Base-by-base conservation (phyloP, 108 stramenopile genomes). In the Epithemia pelagica region DNA sequence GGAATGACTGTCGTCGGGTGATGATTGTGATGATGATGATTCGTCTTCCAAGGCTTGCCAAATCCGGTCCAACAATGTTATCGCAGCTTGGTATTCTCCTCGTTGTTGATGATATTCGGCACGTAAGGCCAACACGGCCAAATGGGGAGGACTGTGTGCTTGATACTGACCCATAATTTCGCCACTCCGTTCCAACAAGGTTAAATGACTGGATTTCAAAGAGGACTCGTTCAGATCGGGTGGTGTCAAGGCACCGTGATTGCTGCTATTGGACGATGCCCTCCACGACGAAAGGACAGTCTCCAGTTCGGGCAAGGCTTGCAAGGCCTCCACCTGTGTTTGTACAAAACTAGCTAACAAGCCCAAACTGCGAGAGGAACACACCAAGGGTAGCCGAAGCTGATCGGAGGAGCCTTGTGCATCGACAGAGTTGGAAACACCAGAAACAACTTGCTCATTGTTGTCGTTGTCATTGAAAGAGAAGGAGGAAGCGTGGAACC, bases 111-210 rank as follows among this genome's bases (percentile, higher is more conserved):
- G 67, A 30, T 56, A 64, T 55, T 85, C 81, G n/a, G 80, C 84
- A 32, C 64, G 26, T 61, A 85, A 30, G 28, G 77, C 73, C 28
- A 65, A 65, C 19, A 78, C 65, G 1, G 80, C 84, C 32, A 62
- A 10, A 29, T 77, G 72, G 28, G 78, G 72, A 21, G 37, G 25
- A 18, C 79, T 74, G 18, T 71, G 79, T 20, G 70, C 61, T n/a
- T 59, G 30, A 53, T 79, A 76, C 5, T 59, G 56, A 0, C 67
- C 75, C 74, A 85, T 82, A 28, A 85, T 61, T 30, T 85, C 73
- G 26, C 64, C 57, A 20, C 83, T 88, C 23, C 91, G 83, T 30
- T 73, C 59, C 30, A 88, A 66, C 26, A 73, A 74, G 46, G 88
- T 83, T 31, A 85, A 31, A 27, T 19, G 77, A 80, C 46, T 22